A percentile compares a stretch with the other conserved stretches of the same genome.
Evolutionary conservation across 1,284 basidiomycete species (phyloP).

Genomic region (Marasmius sp.): DNA sequence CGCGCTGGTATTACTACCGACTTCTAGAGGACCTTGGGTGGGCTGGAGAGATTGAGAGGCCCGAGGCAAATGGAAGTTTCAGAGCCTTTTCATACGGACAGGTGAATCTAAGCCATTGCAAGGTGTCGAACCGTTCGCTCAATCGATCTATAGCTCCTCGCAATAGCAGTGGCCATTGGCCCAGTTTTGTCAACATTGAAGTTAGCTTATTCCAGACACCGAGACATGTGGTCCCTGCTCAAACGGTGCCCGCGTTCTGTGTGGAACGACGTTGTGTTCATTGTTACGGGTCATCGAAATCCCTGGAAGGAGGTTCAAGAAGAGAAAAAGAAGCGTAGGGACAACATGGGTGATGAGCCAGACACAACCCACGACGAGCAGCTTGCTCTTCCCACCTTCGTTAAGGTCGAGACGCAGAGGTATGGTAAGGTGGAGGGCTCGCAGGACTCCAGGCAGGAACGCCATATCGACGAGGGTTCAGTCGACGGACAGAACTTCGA

Average conservation of each 20-base stretch:
- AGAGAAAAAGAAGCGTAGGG: no score
- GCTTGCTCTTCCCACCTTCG: no score
- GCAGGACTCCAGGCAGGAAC: no score
- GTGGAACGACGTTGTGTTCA: slow-evolving; percentile 11
- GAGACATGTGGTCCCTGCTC: neutral
- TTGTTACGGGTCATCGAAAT: slow-evolving; percentile 11
- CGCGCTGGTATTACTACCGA: slow-evolving; percentile 1
- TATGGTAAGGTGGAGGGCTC: no score
- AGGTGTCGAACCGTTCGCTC: neutral
- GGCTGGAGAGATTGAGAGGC: neutral
- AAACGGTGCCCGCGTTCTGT: slow-evolving; percentile 5
- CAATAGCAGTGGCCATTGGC: slow-evolving; percentile 8
- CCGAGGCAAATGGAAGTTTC: neutral
- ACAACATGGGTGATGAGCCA: no score
- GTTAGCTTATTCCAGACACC: neutral
- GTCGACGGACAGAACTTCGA: no score
- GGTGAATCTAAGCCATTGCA: neutral
- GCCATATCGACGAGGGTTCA: no score
- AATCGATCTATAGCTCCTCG: slow-evolving; percentile 7
- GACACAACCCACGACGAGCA: no score
- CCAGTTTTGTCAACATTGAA: slow-evolving; percentile 6
- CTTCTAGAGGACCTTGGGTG: neutral
- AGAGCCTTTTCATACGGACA: slow-evolving; percentile 11
- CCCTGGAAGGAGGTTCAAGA: slow-evolving; percentile 7
- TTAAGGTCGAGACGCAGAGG: no score